phyloP scores from a whole-genome alignment of 495 filamentous ascomycete species.

The Penicillium canariense region DNA sequence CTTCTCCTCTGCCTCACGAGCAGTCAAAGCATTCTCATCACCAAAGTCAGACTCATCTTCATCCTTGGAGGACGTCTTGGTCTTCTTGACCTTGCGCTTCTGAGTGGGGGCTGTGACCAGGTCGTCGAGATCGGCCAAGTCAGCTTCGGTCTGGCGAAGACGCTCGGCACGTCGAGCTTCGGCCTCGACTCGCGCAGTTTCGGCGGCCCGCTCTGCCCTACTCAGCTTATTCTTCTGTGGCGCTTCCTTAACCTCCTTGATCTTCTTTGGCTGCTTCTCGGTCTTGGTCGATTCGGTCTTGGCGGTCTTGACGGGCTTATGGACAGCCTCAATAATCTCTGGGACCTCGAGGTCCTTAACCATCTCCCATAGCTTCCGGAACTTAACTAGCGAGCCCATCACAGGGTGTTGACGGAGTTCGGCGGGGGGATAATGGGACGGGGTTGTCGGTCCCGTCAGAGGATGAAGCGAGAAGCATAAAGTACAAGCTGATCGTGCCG shows the following conservation, averaged over 20 bases:
- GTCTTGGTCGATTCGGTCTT: constrained; percentile 15
- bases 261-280: constrained; percentile 27
- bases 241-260: constrained; percentile 27
- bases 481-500: constrained; percentile 86
- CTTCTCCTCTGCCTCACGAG: constrained; percentile 75
- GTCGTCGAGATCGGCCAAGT: constrained; percentile 65
- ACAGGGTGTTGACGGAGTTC: constrained; percentile 83
- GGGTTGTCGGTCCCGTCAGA: constrained; percentile 47
- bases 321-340: constrained; percentile 19
- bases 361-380: constrained; percentile 73
- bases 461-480: constrained; percentile 78
- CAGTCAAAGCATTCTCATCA: constrained; percentile 60
- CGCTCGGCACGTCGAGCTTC: constrained; percentile 55
- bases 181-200: constrained; percentile 50
- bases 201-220: constrained; percentile 49
- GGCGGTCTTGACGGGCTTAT: constrained; percentile 4
- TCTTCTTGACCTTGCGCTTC: constrained; percentile 35
- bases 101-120: constrained; percentile 35
- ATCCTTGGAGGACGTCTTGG: constrained; percentile 31
- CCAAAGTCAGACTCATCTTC: constrained; percentile 63
- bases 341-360: constrained; percentile 55
- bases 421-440: constrained; percentile 57
- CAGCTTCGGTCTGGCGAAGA: constrained; percentile 58
- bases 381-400: constrained; percentile 80
- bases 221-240: constrained; percentile 46